Evolutionary conservation across 129 eudicot genomes (phyloP), one percentile per base, ranked within the genome.

Genomic region (Artemisia annua): DNA sequence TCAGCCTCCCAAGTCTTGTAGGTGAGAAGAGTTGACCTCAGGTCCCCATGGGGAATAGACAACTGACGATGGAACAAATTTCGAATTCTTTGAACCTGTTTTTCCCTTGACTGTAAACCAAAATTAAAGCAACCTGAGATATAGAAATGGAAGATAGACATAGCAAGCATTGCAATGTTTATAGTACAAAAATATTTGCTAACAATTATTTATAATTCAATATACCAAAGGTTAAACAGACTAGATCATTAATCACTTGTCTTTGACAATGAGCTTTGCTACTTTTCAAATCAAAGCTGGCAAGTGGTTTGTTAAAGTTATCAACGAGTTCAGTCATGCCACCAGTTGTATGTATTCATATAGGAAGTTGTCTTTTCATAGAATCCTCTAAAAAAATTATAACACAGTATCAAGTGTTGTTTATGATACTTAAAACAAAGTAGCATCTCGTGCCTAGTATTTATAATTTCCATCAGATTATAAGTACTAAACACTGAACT

Each of bases 1-100:
- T 84, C 84, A 11, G 87, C 81, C 84, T 90, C 97, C 99, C 99
- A 94, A 61, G 86, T 64, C 81, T 90, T 88, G 79, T 90, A 94
- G 55, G 81, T 66, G 6, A 78, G 80, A 70, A 94, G 96, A 73
- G 81, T 88, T 74, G 87, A 78, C 60, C 5, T 74, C 53, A 83
- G 19, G 78, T 91, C 87, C 26, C 30, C 57, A 59, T 78, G 89
- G 18, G 99, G 93, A 68, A 94, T 82, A 39, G 97, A 94, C 63
- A 94, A 61, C 74, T 85, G 96, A 14, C 99, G 86, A 22, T 90
- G 93, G 67, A 83, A 94, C 75, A 94, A 69, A 66, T 53, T 84
- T 9, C 97, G 89, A 66, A 94, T 82, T 18, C 85, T 85, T 81
- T 90, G 91, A 30, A 80, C 75, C 83, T 90, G 96, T 73, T 90